Percentiles rank a stretch among this genome's conserved stretches.
These are phyloP conservation scores for Cryphonectria naterciae DNA, from an alignment of 2,329 filamentous ascomycete genomes.

Conservation along the genomic window DNA sequence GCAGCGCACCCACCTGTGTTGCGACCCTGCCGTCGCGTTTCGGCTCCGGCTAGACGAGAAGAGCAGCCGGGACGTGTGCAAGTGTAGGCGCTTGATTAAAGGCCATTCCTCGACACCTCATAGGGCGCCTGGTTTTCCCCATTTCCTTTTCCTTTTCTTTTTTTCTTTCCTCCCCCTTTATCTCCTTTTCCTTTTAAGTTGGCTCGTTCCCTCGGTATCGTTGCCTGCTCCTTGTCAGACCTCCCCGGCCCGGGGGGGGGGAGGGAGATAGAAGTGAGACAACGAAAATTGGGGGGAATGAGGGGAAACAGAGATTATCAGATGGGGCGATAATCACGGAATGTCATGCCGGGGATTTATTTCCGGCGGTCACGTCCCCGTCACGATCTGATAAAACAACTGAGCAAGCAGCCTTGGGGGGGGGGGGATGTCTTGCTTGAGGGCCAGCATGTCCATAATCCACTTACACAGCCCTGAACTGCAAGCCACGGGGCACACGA, in stretches of 20 bases:
- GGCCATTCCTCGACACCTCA: background rate
- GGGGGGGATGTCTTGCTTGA: background rate
- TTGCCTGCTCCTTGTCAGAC: background rate
- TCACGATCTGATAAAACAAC: constrained; percentile 2
- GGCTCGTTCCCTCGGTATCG: background rate
- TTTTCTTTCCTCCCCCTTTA: background rate
- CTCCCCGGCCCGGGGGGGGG: no score
- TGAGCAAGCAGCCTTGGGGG: background rate
- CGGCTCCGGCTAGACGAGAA: background rate
- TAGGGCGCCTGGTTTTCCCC: background rate
- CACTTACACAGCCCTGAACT: background rate
- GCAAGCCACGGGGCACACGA: background rate
- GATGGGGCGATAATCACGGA: constrained; percentile 13
- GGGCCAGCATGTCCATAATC: background rate
- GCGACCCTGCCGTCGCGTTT: background rate
- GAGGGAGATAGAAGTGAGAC: background rate
- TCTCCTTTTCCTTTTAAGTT: background rate
- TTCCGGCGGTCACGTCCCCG: background rate
- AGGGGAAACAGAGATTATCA: constrained; percentile 4
- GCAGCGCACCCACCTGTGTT: background rate
- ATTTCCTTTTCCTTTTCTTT: background rate
- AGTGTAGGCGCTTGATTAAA: background rate
- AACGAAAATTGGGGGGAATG: background rate
- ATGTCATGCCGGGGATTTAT: background rate
- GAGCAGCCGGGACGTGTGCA: background rate